Base-by-base conservation (phyloP, 108 stramenopile species). In the Nannochloropsis salina region DNA sequence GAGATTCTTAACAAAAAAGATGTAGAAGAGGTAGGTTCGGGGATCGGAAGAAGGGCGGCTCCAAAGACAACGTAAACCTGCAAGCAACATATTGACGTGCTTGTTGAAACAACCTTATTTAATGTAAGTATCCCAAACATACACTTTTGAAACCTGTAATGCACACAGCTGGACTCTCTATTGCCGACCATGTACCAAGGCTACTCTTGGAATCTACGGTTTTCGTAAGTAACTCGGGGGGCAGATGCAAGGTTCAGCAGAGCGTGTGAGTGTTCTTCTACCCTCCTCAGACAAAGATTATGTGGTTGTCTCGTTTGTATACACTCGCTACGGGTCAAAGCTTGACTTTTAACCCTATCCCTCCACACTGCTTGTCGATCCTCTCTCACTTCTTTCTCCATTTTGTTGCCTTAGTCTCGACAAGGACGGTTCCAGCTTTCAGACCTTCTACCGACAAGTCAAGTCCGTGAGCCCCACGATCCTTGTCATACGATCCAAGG, bases 381-480 rank as follows among this genome's bases (percentile, higher is more conserved):
- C 15, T 74, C 61, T n/a, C 61, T 74, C 61, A 1, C 61, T 2
- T n/a, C 61, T 74, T 8, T n/a, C 61, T 3, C n/a, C 61, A 0
- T 3, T 74, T n/a, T n/a, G 0, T 74, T n/a, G 61, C 6, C 15
- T 6, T n/a, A 74, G 61, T 15, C 4, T 74, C 20, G 61, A 6
- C 8, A 74, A 74, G 8, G 20, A 74, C 8, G 61, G 61, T n/a
- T 74, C 61, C 20, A 74, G 61, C 2, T 74, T 74, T n/a, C 15
- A n/a, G 15, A 74, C 61, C n/a, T 74, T 74, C 2, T 74, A 74
- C n/a, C 61, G 61, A 74, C 61, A n/a, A 15, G 61, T 74, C 61
- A 74, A 74, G 61, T 74, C 61, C 61, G n/a, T n/a, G 61, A 74
- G 61, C 61, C 61, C 61, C 61, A 74, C 61, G 20, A 74, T 74